Conservation (phyloP, 2,329 filamentous ascomycete species). For the Chaetomium sp. region DNA sequence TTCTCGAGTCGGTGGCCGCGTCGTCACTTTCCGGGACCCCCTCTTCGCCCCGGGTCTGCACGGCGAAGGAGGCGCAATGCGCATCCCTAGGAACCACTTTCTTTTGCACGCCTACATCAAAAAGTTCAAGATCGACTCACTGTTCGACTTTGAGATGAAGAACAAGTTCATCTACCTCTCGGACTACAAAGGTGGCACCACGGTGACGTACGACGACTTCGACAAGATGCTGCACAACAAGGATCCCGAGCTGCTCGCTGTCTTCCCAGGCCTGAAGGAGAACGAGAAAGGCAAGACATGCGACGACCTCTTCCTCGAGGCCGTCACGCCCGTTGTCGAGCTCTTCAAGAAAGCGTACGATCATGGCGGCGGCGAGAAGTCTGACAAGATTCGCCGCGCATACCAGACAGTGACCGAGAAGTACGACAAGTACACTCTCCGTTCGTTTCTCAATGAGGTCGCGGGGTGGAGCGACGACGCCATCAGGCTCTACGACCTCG, state of each 20-base stretch:
- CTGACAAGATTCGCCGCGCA: background rate
- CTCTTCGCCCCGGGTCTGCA: conserved; percentile 14
- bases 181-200: conserved; percentile 8
- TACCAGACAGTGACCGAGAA: background rate
- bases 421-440: conserved; percentile 19
- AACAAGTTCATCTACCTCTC: conserved; percentile 22
- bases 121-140: background rate
- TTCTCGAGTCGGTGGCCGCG: conserved; percentile 13
- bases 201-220: conserved; percentile 12
- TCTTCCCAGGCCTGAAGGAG: background rate
- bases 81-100: conserved; percentile 10
- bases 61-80: conserved; percentile 12
- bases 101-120: conserved; percentile 11
- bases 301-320: background rate
- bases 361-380: background rate
- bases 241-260: background rate
- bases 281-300: background rate
- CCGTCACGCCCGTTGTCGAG: background rate
- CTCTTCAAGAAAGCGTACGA: background rate
- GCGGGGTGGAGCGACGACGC: conserved; percentile 14
- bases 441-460: conserved; percentile 12
- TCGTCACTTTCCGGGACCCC: conserved; percentile 15
- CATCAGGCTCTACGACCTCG: conserved; percentile 15
- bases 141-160: conserved; percentile 12
- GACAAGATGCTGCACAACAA: background rate